Evolutionary conservation across 1,284 basidiomycete genomes (phyloP).

Genomic region (Ustilago sp.): DNA sequence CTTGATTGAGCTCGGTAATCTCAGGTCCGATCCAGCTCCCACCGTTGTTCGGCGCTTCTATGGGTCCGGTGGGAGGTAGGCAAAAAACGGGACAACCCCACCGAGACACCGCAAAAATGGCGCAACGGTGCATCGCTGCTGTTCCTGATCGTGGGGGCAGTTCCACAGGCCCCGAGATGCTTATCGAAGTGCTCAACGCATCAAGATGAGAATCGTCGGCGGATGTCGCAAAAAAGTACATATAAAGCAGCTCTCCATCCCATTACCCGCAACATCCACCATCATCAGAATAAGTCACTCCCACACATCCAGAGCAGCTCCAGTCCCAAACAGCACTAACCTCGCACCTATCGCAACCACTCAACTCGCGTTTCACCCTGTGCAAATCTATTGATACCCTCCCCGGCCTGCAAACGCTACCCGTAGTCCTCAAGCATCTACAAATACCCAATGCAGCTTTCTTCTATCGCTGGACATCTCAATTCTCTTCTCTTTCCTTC

Average conservation of each 20-base stretch:
- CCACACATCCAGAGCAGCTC: not conserved
- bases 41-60: not conserved
- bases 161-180: not conserved
- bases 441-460: not conserved
- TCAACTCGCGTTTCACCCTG: not conserved
- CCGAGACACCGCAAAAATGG: not conserved
- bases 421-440: not conserved
- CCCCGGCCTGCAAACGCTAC: not conserved
- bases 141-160: not conserved
- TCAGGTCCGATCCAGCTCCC: not conserved
- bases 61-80: not conserved
- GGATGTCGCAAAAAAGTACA: not conserved
- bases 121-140: not conserved
- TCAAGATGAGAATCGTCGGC: not conserved
- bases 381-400: not conserved
- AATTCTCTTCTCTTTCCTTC: not conserved
- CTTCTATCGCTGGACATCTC: not conserved
- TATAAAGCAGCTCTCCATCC: not conserved
- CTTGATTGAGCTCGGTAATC: not conserved
- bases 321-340: not conserved
- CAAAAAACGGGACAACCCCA: slow-evolving; percentile 1
- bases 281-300: not conserved
- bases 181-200: not conserved
- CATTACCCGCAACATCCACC: not conserved
- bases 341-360: not conserved